Conservation (phyloP, 148 eudicot genomes). For the Bassia scoparia region DNA sequence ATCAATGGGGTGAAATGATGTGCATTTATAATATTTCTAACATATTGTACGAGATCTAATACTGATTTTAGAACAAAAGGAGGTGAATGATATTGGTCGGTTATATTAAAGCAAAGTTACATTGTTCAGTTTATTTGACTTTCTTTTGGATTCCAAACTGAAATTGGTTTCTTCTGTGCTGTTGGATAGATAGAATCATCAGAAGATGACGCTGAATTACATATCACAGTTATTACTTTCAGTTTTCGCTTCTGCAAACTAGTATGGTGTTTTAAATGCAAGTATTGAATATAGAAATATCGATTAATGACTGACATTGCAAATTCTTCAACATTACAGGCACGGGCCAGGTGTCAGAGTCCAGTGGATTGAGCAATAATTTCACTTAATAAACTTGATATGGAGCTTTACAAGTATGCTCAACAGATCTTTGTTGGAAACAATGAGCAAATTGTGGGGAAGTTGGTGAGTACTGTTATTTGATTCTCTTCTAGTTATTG, state of each 20-base stretch:
- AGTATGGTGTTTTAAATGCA: no score
- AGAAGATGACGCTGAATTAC: no score
- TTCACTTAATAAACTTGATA: conserved; percentile 71
- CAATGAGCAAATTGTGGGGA: conserved; percentile 39
- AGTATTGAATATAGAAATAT: no score
- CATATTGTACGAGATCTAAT: no score
- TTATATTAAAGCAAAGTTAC: no score
- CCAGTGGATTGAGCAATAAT: conserved; percentile 53
- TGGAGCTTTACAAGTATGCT: conserved; percentile 79
- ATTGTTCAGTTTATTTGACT: no score
- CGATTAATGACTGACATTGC: conserved; percentile 5
- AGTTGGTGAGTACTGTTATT: conserved; percentile 36
- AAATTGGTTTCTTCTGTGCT: background rate
- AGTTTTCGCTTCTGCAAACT: background rate
- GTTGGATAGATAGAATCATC: background rate
- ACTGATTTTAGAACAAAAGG: no score
- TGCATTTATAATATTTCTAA: no score
- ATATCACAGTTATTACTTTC: background rate
- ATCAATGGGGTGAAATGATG: no score
- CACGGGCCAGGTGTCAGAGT: conserved; percentile 63
- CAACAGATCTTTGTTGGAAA: conserved; percentile 54
- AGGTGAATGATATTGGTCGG: no score
- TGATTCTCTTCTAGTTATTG: background rate
- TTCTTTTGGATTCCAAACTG: no score
- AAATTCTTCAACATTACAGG: conserved; percentile 38